Evolutionary conservation across 306 rosid species (phyloP), one percentile per base, ranked within the genome.

Genomic region (Trifolium pratense): DNA sequence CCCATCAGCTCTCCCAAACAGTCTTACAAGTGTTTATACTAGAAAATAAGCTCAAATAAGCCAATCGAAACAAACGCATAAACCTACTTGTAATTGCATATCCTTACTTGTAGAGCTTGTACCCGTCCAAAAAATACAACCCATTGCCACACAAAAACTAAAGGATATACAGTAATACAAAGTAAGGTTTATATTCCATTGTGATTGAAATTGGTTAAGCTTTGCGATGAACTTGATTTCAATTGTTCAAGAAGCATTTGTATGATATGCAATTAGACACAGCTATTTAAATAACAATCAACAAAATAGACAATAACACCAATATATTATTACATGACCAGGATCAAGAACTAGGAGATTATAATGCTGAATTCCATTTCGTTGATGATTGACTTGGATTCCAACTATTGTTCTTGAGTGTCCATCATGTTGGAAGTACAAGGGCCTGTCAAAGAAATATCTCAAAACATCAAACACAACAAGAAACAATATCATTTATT

Each of bases 381-480:
- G 67, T 66, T 83, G 87, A 82, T 66, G 77, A 72, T 83, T 89
- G 62, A 85, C 87, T 86, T 90, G 98, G 88, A 93, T 88, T 77
- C 98, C 98, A 64, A 91, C 91, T 56, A 91, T 83, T 36, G 92
- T 91, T 86, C 96, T 89, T 12, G 97, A 93, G 87, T 93, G 98
- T 17, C 97, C 98, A 61, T 93, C 93, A 59, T 93, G 97, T 80
- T 93, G 97, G 70, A 93, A 91, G 82, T 89, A 91, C 85, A 93
- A 83, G 43, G 96, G 94, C 75, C 96, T 91, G 91, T 17, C 45
- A 75, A 86, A 68, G 71, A 43, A 76, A 85, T 48, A 73, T n/a
- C 56, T 70, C 10, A 31, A 81, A 66, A 64, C 61, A 71, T 84
- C 70, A 66, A 74, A 78, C 62, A 77, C 76, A 61, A 61, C 43